Evolutionary conservation across 352 stramenopile species (phyloP), one percentile per base, ranked within the genome.

Genomic region (Globisporangium megalacanthum): DNA sequence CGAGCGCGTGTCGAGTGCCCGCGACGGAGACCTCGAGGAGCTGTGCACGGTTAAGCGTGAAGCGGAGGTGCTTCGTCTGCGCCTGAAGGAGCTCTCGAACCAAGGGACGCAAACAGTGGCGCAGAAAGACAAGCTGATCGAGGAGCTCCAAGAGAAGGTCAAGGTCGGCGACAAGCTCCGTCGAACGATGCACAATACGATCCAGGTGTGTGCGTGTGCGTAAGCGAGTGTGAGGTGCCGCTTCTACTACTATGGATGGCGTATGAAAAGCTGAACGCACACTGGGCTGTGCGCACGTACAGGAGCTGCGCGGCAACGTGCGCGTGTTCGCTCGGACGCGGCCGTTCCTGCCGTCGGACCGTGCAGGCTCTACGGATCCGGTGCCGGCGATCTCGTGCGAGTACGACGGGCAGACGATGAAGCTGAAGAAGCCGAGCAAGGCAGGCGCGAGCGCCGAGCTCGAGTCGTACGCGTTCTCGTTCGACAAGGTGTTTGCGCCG

Each of bases 271-370:
- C 25, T 29, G 25, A 29, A 31, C 37, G 14, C 6, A n/a, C 52
- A 46, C 6, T 46, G 9, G 1, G 7, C n/a, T 44, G 22, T 14
- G 22, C 41, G 14, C 6, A 22, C 20, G 20, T 10, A 15, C 81
- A 99, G 86, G 97, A 99, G 67, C 75, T 99, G 22, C 87, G 97
- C 50, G 98, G 97, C 55, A 99, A 99, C 62, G 96, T 99, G 52
- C 86, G 98, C 52, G 97, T 99, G 2, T 99, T 97, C 73, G 95
- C 91, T 1, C 80, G 96, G 57, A 96, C 98, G 47, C 79, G 95
- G 14, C 95, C 95, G 10, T 92, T 97, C 62, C 62, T 97, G 10
- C 77, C 85, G 15, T 88, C 80, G 1, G 92, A 97, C 60, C 67
- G 67, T 51, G 72, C 63, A 33, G 63, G 96, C 50, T 51, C 56